These are phyloP conservation scores for Candida cerambycidarum DNA, from an alignment of 805 yeast species.

Conservation along the genomic window DNA sequence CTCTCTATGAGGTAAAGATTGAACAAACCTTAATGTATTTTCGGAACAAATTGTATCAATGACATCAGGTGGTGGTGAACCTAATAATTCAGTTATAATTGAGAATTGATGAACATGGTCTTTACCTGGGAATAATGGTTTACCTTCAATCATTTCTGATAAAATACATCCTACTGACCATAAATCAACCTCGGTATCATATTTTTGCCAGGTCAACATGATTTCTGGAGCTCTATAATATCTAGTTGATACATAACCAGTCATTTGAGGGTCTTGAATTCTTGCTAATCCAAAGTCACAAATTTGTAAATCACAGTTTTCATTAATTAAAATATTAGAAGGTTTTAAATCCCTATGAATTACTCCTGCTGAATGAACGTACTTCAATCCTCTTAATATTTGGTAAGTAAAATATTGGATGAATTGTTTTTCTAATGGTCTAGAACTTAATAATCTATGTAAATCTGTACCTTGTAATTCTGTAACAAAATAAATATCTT, in stretches of 20 bases:
- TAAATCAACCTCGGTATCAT: conserved; percentile 93
- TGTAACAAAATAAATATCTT: conserved; percentile 94
- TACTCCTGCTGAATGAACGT: conserved; percentile 90
- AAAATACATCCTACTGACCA: conserved; percentile 98
- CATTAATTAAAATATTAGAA: conserved; percentile 78
- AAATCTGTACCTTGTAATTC: conserved; percentile 96
- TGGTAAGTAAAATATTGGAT: conserved; percentile 96
- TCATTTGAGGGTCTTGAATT: conserved; percentile 98
- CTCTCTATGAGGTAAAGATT: conserved; percentile 87
- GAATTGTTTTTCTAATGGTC: conserved; percentile 95
- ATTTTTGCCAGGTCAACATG: conserved; percentile 98
- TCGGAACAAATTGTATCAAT: conserved; percentile 95
- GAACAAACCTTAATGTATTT: conserved; percentile 90
- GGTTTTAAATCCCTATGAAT: conserved; percentile 90
- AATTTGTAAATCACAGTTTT: conserved; percentile 86
- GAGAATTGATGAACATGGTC: conserved; percentile 98
- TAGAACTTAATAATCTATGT: conserved; percentile 83
- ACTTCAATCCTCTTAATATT: conserved; percentile 83
- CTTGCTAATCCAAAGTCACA: conserved; percentile 96
- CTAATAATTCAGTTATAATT: conserved; percentile 92
- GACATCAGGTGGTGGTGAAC: conserved; percentile 95
- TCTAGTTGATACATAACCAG: conserved; percentile 94
- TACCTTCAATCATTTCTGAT: conserved; percentile 97
- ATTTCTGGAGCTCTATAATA: conserved; percentile 98
- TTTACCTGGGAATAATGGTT: conserved; percentile 95